Conservation (phyloP, 768 basidiomycete genomes). For the Hygrophorus pudorinus region DNA sequence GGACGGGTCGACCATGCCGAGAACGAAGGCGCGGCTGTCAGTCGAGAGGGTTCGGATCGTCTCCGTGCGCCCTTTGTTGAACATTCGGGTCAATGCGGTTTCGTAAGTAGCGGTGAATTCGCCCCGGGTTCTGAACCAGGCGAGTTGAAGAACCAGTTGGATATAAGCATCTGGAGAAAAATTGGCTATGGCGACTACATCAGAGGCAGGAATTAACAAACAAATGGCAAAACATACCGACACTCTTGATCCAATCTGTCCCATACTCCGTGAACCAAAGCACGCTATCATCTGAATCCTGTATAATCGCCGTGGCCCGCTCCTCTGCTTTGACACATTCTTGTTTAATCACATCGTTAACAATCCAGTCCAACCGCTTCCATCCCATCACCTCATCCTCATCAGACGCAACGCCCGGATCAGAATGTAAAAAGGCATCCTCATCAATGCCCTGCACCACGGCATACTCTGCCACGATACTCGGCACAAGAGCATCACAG, state of each 20-base stretch:
- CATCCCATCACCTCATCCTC: conserved; percentile 24
- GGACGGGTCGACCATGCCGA: conserved; percentile 54
- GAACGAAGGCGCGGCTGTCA: conserved; percentile 70
- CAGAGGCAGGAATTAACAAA: background rate
- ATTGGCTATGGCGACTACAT: conserved; percentile 18
- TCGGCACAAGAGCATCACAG: conserved; percentile 83
- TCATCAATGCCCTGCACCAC: conserved; percentile 58
- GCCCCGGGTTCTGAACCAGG: conserved; percentile 75
- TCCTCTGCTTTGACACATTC: conserved; percentile 51
- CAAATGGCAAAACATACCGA: conserved; percentile 36
- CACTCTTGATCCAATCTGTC: conserved; percentile 73
- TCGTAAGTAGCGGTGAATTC: conserved; percentile 86
- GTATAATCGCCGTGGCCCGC: conserved; percentile 48
- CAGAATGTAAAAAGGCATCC: conserved; percentile 26
- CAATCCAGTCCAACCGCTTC: conserved; percentile 66
- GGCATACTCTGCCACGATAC: conserved; percentile 77
- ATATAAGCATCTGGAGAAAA: conserved; percentile 74
- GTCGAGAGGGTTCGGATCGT: conserved; percentile 68
- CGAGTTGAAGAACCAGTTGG: conserved; percentile 87
- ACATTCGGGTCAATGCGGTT: conserved; percentile 81
- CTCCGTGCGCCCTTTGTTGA: conserved; percentile 83
- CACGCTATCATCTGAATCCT: conserved; percentile 77
- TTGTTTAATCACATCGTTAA: conserved; percentile 44
- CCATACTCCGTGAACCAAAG: conserved; percentile 81
- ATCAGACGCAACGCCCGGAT: conserved; percentile 4